phyloP scores from a whole-genome alignment of 345 rosid genomes.

The Aegle marmelos region DNA sequence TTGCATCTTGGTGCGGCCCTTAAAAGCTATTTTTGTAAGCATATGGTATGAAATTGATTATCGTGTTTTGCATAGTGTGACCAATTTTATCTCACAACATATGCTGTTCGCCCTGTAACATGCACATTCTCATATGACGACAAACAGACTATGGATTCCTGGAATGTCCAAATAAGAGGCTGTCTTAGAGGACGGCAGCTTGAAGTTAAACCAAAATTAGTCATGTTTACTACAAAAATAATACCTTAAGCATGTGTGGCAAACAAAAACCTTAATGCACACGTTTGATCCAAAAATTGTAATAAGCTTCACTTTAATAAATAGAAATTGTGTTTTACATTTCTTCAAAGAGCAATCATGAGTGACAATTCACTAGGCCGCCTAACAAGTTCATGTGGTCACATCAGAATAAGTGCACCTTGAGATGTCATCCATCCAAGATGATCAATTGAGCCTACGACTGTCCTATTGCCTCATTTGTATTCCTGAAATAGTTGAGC shows the following conservation, averaged over 20 bases:
- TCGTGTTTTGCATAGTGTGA: neutral
- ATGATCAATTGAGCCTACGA: slow-evolving; percentile 14
- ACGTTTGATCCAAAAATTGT: neutral
- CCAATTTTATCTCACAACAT: neutral
- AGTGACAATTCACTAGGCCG: neutral
- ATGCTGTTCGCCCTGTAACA: neutral
- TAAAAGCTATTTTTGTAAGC: neutral
- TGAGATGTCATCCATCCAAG: neutral
- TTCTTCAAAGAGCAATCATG: neutral
- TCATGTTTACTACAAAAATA: neutral
- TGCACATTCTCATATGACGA: neutral
- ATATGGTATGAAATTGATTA: neutral
- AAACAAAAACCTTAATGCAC: neutral
- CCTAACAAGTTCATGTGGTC: neutral
- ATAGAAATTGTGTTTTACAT: neutral
- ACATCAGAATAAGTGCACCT: neutral
- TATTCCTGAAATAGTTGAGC: slow-evolving; percentile 24
- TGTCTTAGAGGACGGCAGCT: neutral
- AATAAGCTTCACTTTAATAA: neutral
- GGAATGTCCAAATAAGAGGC: neutral
- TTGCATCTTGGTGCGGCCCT: neutral
- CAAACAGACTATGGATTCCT: neutral
- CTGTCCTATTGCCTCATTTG: slow-evolving; percentile 20
- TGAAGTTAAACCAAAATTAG: no score
- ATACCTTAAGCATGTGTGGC: neutral